These are phyloP conservation scores for Pythium oligandrum DNA, from an alignment of 352 stramenopile species.

Conservation along the genomic window DNA sequence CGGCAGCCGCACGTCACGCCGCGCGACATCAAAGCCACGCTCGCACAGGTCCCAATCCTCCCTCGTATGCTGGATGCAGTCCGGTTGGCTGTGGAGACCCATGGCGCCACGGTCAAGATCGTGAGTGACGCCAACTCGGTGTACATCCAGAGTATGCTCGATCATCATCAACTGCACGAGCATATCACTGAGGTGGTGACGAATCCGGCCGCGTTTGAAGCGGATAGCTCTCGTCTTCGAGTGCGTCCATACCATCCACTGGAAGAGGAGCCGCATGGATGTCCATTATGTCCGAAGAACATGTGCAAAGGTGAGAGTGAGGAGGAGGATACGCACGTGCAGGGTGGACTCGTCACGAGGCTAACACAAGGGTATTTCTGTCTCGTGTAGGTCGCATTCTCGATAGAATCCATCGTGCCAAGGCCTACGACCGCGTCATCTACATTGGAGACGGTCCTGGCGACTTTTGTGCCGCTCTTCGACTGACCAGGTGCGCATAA, in stretches of 20 bases:
- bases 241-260: constrained; percentile 54
- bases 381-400: constrained; percentile 35
- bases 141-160: constrained; percentile 77
- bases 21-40: constrained; percentile 30
- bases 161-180: constrained; percentile 22
- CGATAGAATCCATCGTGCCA: constrained; percentile 30
- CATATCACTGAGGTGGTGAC: constrained; percentile 50
- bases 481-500: constrained; percentile 39
- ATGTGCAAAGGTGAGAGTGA: constrained; percentile 66
- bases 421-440: constrained; percentile 40
- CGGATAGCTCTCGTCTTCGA: constrained; percentile 24
- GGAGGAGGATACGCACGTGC: neutral
- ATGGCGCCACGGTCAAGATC: constrained; percentile 51
- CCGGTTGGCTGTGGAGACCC: constrained; percentile 29
- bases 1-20: constrained; percentile 34
- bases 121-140: constrained; percentile 78
- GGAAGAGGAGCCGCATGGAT: constrained; percentile 36
- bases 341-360: constrained; percentile 1
- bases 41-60: constrained; percentile 54
- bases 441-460: constrained; percentile 72
- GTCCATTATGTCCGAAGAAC: constrained; percentile 55
- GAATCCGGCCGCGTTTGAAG: constrained; percentile 44
- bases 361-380: neutral
- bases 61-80: constrained; percentile 67
- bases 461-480: constrained; percentile 61